Conservation (phyloP, 805 yeast genomes). For the Nakazawaea populi region DNA sequence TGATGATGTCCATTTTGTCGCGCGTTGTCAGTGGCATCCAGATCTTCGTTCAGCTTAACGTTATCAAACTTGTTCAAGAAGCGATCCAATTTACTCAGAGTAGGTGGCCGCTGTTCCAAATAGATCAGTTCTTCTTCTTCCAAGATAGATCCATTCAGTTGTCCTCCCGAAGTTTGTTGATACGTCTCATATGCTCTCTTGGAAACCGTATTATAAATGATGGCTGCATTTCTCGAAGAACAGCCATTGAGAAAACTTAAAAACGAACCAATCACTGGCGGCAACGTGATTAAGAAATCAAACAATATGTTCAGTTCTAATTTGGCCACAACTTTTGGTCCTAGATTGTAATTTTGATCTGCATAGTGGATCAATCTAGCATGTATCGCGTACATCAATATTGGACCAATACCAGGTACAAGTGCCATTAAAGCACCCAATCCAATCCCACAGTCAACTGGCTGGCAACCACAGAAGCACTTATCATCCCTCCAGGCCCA, state of each 20-base stretch:
- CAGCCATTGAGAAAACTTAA: constrained; percentile 80
- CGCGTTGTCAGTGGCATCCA: not conserved
- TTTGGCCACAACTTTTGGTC: constrained; percentile 53
- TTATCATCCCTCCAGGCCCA: constrained; percentile 87
- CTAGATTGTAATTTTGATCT: constrained; percentile 48
- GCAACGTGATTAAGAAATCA: constrained; percentile 69
- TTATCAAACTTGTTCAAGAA: constrained; percentile 4
- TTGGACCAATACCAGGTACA: constrained; percentile 82
- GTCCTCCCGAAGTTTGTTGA: not conserved
- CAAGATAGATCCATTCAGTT: not conserved
- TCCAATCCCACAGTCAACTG: constrained; percentile 72
- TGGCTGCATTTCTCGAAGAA: constrained; percentile 84
- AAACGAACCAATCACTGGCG: constrained; percentile 76
- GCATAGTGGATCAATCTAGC: constrained; percentile 60
- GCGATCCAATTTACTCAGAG: not conserved
- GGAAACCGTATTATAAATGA: constrained; percentile 43
- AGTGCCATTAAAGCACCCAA: constrained; percentile 67
- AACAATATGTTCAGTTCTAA: constrained; percentile 71
- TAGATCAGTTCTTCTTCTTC: not conserved
- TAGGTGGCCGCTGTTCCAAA: not conserved
- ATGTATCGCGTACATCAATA: constrained; percentile 74
- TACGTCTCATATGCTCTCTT: constrained; percentile 3
- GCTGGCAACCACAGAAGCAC: constrained; percentile 75
- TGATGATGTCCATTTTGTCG: not conserved
- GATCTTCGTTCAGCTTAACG: not conserved